These are phyloP conservation scores for Melanomma pulvis-pyrius DNA, from an alignment of 495 filamentous ascomycete species.

Conservation along the genomic window DNA sequence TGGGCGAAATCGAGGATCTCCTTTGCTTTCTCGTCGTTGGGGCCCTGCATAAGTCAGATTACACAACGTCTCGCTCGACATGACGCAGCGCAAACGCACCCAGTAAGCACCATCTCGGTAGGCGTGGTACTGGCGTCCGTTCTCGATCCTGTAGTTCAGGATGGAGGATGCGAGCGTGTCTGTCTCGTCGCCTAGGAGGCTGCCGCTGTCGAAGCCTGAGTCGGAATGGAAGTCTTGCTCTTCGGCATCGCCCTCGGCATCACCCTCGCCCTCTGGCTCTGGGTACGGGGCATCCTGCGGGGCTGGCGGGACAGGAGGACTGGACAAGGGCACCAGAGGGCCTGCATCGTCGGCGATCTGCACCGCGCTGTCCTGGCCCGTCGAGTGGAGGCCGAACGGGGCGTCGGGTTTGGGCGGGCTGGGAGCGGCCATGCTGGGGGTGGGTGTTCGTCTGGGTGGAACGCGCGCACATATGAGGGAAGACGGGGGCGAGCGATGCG, in stretches of 20 bases:
- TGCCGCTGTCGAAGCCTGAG: slow-evolving; percentile 33
- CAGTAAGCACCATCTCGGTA: slow-evolving; percentile 36
- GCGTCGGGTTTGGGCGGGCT: slow-evolving; percentile 9
- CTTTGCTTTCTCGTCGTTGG: slow-evolving; percentile 46
- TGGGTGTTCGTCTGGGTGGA: not conserved
- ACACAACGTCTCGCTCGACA: not conserved
- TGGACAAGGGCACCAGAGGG: not conserved
- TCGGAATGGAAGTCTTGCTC: slow-evolving; percentile 24
- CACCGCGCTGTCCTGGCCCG: slow-evolving; percentile 19
- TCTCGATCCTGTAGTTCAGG: slow-evolving; percentile 31
- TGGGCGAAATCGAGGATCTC: slow-evolving; percentile 45
- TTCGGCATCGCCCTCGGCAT: not conserved
- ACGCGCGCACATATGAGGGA: not conserved
- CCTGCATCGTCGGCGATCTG: not conserved
- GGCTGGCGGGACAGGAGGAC: not conserved
- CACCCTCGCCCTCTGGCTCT: not conserved
- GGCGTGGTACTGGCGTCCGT: slow-evolving; percentile 37
- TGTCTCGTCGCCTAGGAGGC: slow-evolving; percentile 32
- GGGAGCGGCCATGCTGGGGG: slow-evolving; percentile 8
- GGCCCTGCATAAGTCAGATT: slow-evolving; percentile 35
- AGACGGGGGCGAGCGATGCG: not conserved
- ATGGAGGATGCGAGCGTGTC: slow-evolving; percentile 33
- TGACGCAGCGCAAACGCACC: slow-evolving; percentile 20
- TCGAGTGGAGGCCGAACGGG: slow-evolving; percentile 13
- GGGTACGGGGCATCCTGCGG: not conserved